Percentiles rank a stretch among this genome's conserved stretches.
phyloP scores from a whole-genome alignment of 2,329 filamentous ascomycete species.

The Penicillium sp. region DNA sequence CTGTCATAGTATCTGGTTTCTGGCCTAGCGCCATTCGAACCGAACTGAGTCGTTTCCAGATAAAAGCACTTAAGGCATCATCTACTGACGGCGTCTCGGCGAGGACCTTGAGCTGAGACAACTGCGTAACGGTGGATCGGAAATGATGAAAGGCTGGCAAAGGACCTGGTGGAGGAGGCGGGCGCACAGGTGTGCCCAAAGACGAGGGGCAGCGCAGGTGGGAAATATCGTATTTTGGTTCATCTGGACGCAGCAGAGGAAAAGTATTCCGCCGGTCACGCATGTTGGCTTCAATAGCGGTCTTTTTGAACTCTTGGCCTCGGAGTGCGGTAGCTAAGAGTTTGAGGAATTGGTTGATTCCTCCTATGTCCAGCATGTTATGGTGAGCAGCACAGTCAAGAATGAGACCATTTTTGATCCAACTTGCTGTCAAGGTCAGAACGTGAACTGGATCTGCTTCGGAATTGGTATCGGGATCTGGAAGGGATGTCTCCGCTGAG shows the following conservation, averaged over 20 bases:
- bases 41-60: neutral
- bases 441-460: slow-evolving; percentile 3
- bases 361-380: slow-evolving; percentile 31
- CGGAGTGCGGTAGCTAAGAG: slow-evolving; percentile 23
- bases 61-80: slow-evolving; percentile 35
- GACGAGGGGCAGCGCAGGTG: slow-evolving; percentile 1
- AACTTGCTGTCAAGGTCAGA: slow-evolving; percentile 5
- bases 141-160: slow-evolving; percentile 17
- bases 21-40: slow-evolving; percentile 1
- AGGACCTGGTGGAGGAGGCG: neutral
- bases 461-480: slow-evolving; percentile 6
- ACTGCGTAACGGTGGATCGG: slow-evolving; percentile 11
- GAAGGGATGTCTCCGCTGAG: slow-evolving; percentile 4
- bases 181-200: neutral
- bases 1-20: slow-evolving; percentile 17
- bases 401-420: slow-evolving; percentile 28
- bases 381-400: slow-evolving; percentile 31
- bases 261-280: slow-evolving; percentile 2
- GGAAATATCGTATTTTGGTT: slow-evolving; percentile 1
- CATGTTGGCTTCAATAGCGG: slow-evolving; percentile 9
- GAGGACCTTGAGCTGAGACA: slow-evolving; percentile 14
- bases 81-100: slow-evolving; percentile 25
- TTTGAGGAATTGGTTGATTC: slow-evolving; percentile 22
- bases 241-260: neutral
- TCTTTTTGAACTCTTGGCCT: slow-evolving; percentile 10